phyloP scores from a whole-genome alignment of 768 basidiomycete species.

The Gloeophyllum trabeum region DNA sequence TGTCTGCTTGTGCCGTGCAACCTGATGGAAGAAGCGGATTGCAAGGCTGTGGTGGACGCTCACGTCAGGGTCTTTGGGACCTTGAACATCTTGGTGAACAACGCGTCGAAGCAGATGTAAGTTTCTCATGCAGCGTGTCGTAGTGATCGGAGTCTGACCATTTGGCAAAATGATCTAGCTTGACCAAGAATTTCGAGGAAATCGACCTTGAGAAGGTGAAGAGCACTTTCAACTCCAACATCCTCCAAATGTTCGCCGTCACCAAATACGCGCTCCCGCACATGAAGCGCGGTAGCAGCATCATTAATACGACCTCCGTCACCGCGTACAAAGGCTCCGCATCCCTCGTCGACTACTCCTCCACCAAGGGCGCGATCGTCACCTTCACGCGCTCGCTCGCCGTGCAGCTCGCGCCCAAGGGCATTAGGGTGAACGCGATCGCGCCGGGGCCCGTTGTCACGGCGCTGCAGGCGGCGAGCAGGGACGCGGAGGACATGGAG shows the following conservation, averaged over 20 bases:
- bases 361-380: constrained; percentile 20
- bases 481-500: constrained; percentile 45
- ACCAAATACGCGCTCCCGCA: background rate
- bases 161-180: constrained; percentile 15
- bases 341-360: background rate
- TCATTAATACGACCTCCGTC: background rate
- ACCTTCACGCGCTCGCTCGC: constrained; percentile 46
- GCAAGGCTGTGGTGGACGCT: constrained; percentile 32
- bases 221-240: constrained; percentile 23
- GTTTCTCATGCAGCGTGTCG: background rate
- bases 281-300: background rate
- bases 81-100: constrained; percentile 50
- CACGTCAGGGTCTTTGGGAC: constrained; percentile 34
- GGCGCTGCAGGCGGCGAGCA: constrained; percentile 44
- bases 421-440: constrained; percentile 22
- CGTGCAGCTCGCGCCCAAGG: constrained; percentile 38
- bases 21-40: constrained; percentile 27
- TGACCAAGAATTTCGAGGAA: constrained; percentile 31
- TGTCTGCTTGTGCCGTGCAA: constrained; percentile 27
- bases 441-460: constrained; percentile 46
- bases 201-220: constrained; percentile 42
- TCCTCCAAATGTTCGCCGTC: background rate
- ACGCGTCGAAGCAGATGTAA: constrained; percentile 36
- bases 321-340: background rate
- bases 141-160: background rate